These are phyloP conservation scores for Esteya vermicola DNA, from an alignment of 2,329 filamentous ascomycete species.

Conservation along the genomic window DNA sequence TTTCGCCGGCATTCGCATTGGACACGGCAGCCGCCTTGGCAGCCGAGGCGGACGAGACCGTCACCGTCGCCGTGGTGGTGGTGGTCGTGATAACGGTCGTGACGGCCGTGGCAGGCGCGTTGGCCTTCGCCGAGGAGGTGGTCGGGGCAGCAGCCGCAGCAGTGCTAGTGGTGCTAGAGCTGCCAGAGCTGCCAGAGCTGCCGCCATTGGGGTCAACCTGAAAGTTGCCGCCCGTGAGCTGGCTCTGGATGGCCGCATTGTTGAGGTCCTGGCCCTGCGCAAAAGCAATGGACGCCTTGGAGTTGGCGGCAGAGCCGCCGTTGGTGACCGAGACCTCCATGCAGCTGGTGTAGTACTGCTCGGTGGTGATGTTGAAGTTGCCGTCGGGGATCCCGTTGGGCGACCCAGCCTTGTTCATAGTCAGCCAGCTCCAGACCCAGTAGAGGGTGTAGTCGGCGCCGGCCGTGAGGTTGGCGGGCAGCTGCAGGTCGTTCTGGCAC, in stretches of 20 bases:
- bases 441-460: constrained; percentile 66
- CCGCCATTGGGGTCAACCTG: constrained; percentile 17
- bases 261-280: constrained; percentile 24
- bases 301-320: neutral
- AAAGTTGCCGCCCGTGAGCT: constrained; percentile 28
- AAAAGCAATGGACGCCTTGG: constrained; percentile 17
- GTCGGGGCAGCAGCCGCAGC: neutral
- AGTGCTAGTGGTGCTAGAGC: constrained; percentile 6
- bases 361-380: constrained; percentile 17
- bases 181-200: constrained; percentile 9
- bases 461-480: constrained; percentile 51
- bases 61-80: neutral
- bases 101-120: constrained; percentile 7
- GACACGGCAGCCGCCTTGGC: constrained; percentile 7
- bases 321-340: constrained; percentile 23
- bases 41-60: too few species aligned
- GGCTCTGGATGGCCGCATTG: constrained; percentile 26
- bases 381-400: constrained; percentile 17
- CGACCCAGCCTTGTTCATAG: constrained; percentile 25
- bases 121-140: neutral
- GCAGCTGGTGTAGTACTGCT: constrained; percentile 25
- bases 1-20: too few species aligned
- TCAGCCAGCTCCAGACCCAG: constrained; percentile 95
- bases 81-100: constrained; percentile 5
- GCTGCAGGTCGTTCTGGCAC: constrained; percentile 69